Conservation (phyloP, 192 early-diverging fungal species). For the Coemansia brasiliensis region DNA sequence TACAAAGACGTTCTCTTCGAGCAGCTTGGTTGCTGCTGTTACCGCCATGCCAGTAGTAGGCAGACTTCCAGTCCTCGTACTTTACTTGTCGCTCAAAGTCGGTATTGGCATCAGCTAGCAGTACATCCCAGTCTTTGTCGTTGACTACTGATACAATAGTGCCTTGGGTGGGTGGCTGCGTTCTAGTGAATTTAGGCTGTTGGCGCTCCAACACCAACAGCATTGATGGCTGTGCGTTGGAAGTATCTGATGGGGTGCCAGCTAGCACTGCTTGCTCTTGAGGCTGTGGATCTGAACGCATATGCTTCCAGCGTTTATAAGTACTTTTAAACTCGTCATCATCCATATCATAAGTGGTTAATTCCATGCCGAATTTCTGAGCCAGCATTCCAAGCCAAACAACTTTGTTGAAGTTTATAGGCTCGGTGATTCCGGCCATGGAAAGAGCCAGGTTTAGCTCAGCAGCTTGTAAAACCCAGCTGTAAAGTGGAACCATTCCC, state of each 20-base stretch:
- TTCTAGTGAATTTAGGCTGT: neutral
- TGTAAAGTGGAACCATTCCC: slow-evolving; percentile 1
- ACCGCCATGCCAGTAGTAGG: slow-evolving; percentile 18
- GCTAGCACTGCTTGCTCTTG: neutral
- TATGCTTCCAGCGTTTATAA: neutral
- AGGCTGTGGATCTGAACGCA: too few species aligned
- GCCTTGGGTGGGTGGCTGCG: neutral
- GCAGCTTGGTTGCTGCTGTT: neutral
- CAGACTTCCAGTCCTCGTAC: slow-evolving; percentile 15
- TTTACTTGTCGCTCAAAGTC: slow-evolving; percentile 17
- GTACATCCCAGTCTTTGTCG: slow-evolving; percentile 24
- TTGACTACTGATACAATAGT: slow-evolving; percentile 15
- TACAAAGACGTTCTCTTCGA: slow-evolving; percentile 2
- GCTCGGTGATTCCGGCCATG: neutral
- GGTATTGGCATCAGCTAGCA: slow-evolving; percentile 25
- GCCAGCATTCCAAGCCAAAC: slow-evolving; percentile 1
- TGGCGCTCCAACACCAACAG: neutral
- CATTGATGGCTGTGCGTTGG: neutral
- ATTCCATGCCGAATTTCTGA: neutral
- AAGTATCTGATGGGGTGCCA: neutral
- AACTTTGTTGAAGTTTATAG: neutral
- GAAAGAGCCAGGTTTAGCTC: neutral
- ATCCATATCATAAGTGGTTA: neutral
- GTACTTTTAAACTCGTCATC: neutral
- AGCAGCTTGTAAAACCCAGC: neutral